Percentiles rank a stretch among this genome's conserved stretches.
Evolutionary conservation across 139 green algal genomes (phyloP).

Genomic region (Auxenochlorella pyrenoidosa): DNA sequence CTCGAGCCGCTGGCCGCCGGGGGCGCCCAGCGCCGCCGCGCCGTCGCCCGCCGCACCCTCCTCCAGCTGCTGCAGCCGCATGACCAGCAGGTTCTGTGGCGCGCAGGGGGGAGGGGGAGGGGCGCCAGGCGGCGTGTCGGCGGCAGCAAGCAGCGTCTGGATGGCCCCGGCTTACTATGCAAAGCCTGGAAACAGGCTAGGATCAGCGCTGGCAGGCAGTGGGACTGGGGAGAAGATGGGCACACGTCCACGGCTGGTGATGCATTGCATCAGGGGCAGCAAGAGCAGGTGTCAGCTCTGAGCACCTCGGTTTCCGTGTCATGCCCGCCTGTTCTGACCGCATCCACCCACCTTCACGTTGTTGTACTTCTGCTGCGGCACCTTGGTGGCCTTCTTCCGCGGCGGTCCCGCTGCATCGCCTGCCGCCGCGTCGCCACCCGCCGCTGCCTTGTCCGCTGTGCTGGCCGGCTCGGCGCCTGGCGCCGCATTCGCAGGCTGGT

Average conservation of each 20-base stretch:
- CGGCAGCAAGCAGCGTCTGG: no score
- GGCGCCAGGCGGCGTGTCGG: no score
- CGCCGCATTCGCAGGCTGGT: constrained; percentile 8
- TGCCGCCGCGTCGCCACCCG: neutral
- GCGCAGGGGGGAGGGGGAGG: neutral
- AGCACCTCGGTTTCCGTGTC: no score
- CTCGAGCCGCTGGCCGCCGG: constrained; percentile 19
- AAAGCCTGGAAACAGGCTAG: no score
- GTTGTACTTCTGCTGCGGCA: constrained; percentile 79
- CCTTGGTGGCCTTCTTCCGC: constrained; percentile 57
- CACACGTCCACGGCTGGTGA: no score
- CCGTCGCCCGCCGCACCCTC: constrained; percentile 28
- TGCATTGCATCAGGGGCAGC: no score
- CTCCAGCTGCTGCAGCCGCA: constrained; percentile 66
- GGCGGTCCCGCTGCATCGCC: neutral
- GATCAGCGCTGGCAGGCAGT: no score
- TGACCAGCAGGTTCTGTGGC: constrained; percentile 67
- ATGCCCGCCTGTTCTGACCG: no score
- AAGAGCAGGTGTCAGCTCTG: no score
- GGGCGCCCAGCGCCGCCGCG: constrained; percentile 1
- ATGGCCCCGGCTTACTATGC: no score
- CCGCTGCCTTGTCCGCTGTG: constrained; percentile 8
- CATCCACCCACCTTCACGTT: constrained; percentile 72
- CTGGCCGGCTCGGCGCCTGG: neutral
- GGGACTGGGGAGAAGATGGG: no score